Conservation (phyloP, 78 protist species). For the Dictyostelium capitatum region DNA sequence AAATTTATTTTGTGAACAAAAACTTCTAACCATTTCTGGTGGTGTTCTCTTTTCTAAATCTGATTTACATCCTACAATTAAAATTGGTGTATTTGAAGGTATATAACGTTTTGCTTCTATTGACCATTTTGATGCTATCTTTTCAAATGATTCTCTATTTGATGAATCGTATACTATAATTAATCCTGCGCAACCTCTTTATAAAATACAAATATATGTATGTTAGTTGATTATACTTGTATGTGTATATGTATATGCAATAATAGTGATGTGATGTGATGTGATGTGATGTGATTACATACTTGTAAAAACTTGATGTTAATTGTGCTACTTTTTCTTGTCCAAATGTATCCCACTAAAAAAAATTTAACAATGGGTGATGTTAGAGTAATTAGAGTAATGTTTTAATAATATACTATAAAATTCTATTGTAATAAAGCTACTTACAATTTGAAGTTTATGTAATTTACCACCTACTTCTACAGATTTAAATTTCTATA, state of each 20-base stretch:
- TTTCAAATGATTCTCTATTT: conserved; percentile 59
- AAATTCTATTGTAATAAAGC: not conserved
- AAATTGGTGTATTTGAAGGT: conserved; percentile 25
- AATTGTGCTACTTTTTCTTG: conserved; percentile 45
- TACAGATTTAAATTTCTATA: conserved; percentile 51
- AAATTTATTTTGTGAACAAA: conserved; percentile 21
- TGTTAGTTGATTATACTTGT: not conserved
- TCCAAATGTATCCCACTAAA: conserved; percentile 65
- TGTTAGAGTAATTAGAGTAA: not conserved
- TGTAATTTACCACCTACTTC: conserved; percentile 42
- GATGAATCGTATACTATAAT: conserved; percentile 65
- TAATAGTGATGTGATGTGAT: no score
- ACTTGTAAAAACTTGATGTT: conserved; percentile 62
- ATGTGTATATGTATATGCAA: not conserved
- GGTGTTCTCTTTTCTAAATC: conserved; percentile 31
- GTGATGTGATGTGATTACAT: no score
- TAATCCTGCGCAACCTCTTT: conserved; percentile 57
- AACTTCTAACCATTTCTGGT: conserved; percentile 16
- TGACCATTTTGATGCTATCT: conserved; percentile 27
- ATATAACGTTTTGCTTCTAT: conserved; percentile 35
- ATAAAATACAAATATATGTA: not conserved
- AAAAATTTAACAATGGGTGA: no score
- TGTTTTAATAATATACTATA: not conserved
- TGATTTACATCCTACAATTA: conserved; percentile 59
- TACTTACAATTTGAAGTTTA: conserved; percentile 43